Evolutionary conservation across 2,329 filamentous ascomycete species (phyloP).

Genomic region (Monosporascus sp.): DNA sequence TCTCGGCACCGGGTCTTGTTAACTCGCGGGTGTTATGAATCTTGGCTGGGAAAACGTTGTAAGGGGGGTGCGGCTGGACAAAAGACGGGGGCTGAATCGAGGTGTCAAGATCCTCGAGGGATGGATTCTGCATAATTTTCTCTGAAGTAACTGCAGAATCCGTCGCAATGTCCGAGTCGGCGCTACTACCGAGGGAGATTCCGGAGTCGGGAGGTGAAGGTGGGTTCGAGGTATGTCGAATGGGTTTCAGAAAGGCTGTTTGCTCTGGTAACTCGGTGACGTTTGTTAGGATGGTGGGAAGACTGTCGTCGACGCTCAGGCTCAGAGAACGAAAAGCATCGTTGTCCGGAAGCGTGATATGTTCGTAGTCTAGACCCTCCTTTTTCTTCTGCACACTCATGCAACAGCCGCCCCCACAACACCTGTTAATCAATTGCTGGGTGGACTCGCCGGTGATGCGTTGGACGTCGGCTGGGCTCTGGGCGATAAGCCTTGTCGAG

Average conservation of each 20-base stretch:
- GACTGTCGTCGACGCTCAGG: constrained; percentile 64
- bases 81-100: constrained; percentile 73
- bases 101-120: constrained; percentile 46
- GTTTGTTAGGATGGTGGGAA: constrained; percentile 68
- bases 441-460: constrained; percentile 60
- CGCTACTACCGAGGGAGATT: constrained; percentile 36
- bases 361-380: constrained; percentile 45
- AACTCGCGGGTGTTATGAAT: constrained; percentile 80
- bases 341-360: constrained; percentile 64
- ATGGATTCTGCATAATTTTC: constrained; percentile 20
- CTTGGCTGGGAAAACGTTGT: constrained; percentile 85
- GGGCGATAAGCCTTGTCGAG: constrained; percentile 62
- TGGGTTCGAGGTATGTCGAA: constrained; percentile 35
- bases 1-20: constrained; percentile 83
- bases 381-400: constrained; percentile 42
- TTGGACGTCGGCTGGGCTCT: constrained; percentile 56
- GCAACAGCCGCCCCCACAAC: constrained; percentile 61
- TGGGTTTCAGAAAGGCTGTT: constrained; percentile 63
- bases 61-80: constrained; percentile 91
- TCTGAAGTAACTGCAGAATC: constrained; percentile 25
- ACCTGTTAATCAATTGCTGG: constrained; percentile 55
- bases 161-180: constrained; percentile 26
- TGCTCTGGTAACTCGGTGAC: constrained; percentile 68
- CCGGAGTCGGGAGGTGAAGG: constrained; percentile 45
- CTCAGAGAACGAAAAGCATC: constrained; percentile 75